Conservation (phyloP, 345 rosid species). For the Moricandia moricandioides region DNA sequence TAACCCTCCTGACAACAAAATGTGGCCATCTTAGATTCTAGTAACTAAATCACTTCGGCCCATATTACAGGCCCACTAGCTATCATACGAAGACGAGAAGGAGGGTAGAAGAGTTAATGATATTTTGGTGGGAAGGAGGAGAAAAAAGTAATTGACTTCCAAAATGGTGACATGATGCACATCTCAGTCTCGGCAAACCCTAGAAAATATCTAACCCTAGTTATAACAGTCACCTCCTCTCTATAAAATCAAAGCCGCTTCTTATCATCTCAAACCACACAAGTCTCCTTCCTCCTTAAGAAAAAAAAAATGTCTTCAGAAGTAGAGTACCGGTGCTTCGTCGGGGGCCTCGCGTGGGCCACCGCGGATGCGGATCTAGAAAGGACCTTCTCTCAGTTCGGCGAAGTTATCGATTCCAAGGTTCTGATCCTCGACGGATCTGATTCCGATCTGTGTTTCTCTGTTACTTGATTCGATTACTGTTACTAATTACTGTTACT, state of each 20-base stretch:
- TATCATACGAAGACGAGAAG: background rate
- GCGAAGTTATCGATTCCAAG: constrained; percentile 90
- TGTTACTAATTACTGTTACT: constrained; percentile 70
- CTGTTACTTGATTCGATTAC: constrained; percentile 55
- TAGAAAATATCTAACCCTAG: constrained; percentile 23
- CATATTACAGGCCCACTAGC: background rate
- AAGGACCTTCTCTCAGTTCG: constrained; percentile 57
- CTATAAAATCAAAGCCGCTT: constrained; percentile 23
- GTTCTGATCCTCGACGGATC: constrained; percentile 62
- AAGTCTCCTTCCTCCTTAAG: background rate
- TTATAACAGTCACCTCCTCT: constrained; percentile 19
- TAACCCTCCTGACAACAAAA: background rate
- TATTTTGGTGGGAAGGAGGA: constrained; percentile 25
- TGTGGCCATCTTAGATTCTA: background rate
- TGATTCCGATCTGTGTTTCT: constrained; percentile 39
- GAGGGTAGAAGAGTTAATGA: background rate
- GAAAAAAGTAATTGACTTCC: background rate
- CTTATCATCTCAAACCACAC: constrained; percentile 20
- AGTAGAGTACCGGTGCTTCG: constrained; percentile 80
- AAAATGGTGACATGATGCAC: constrained; percentile 24
- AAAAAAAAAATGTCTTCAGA: constrained; percentile 42
- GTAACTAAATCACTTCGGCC: background rate
- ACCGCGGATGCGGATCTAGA: constrained; percentile 56
- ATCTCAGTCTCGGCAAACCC: constrained; percentile 5
- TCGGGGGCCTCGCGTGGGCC: constrained; percentile 97